Conservation (phyloP, 2,329 filamentous ascomycete genomes). For the Phaeosphaeriaceae sp. region DNA sequence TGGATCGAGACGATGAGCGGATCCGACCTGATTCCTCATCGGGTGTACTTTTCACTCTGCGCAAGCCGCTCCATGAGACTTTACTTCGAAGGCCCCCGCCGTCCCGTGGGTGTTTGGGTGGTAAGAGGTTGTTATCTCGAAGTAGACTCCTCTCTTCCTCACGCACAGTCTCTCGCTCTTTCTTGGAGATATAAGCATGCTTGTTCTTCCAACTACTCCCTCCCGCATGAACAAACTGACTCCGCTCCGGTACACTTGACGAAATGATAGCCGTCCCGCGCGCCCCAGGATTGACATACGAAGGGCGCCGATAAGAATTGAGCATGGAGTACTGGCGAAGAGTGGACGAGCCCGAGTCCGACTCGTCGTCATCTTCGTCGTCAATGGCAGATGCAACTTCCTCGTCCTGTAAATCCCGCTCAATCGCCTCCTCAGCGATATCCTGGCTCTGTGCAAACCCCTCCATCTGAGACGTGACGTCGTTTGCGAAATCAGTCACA, state of each 20-base stretch:
- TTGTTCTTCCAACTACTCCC: not conserved
- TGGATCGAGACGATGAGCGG: not conserved
- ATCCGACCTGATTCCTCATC: slow-evolving; percentile 40
- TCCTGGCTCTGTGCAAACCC: slow-evolving; percentile 35
- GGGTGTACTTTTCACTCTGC: slow-evolving; percentile 35
- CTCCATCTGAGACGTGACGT: slow-evolving; percentile 41
- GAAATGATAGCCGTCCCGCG: slow-evolving; percentile 74
- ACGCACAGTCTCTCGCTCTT: slow-evolving; percentile 61
- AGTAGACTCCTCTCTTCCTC: slow-evolving; percentile 66
- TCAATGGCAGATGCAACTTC: slow-evolving; percentile 57
- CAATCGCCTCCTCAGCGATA: slow-evolving; percentile 49
- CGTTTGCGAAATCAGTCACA: slow-evolving; percentile 26
- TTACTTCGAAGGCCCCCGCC: slow-evolving; percentile 33
- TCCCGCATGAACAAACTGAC: not conserved
- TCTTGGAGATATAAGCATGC: slow-evolving; percentile 52
- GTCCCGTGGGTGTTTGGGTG: slow-evolving; percentile 57
- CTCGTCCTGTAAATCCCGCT: slow-evolving; percentile 47
- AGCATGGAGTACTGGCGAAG: slow-evolving; percentile 60
- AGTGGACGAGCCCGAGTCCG: slow-evolving; percentile 53
- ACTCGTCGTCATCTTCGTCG: slow-evolving; percentile 57
- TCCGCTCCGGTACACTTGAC: slow-evolving; percentile 56
- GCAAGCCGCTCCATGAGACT: slow-evolving; percentile 38
- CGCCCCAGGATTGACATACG: slow-evolving; percentile 74
- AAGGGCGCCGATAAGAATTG: slow-evolving; percentile 77
- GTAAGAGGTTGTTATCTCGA: slow-evolving; percentile 65